A percentile compares a stretch with the other conserved stretches of the same genome.
Conservation (phyloP, 148 eudicot genomes). For the Euryodendron excelsum region DNA sequence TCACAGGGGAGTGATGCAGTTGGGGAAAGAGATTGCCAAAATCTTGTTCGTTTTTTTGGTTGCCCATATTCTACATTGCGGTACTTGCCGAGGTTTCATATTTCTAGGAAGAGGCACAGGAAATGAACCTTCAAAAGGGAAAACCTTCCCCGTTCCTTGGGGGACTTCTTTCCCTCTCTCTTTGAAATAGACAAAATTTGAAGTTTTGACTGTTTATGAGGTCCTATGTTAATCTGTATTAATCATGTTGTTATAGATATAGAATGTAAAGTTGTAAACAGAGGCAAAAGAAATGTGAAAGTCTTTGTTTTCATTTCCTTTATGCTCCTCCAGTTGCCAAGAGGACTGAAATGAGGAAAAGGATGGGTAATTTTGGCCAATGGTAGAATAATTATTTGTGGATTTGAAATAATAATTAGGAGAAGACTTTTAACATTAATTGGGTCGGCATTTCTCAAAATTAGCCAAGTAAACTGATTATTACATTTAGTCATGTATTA, state of each 20-base stretch:
- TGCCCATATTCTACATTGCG: conserved; percentile 41
- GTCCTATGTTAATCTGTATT: neutral
- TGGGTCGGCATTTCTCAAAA: too few relatives aligned
- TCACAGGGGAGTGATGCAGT: conserved; percentile 43
- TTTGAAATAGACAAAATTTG: neutral
- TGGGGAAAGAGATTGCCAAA: conserved; percentile 62
- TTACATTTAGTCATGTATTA: too few relatives aligned
- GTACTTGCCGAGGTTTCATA: conserved; percentile 52
- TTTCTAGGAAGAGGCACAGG: conserved; percentile 56
- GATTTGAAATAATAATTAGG: too few relatives aligned
- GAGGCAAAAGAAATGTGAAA: neutral
- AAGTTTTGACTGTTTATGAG: neutral
- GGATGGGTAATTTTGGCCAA: too few relatives aligned
- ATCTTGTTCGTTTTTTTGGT: conserved; percentile 70
- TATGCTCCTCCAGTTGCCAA: neutral
- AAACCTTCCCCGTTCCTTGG: neutral
- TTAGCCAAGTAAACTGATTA: too few relatives aligned
- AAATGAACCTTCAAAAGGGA: conserved; percentile 30
- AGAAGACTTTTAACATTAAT: too few relatives aligned
- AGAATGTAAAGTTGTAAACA: conserved; percentile 7
- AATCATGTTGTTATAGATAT: neutral
- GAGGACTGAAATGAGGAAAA: too few relatives aligned
- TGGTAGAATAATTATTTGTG: too few relatives aligned
- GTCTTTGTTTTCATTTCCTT: neutral
- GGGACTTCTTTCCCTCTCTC: neutral